These are phyloP conservation scores for Lipomyces japonicus DNA, from an alignment of 805 yeast genomes.

Conservation along the genomic window DNA sequence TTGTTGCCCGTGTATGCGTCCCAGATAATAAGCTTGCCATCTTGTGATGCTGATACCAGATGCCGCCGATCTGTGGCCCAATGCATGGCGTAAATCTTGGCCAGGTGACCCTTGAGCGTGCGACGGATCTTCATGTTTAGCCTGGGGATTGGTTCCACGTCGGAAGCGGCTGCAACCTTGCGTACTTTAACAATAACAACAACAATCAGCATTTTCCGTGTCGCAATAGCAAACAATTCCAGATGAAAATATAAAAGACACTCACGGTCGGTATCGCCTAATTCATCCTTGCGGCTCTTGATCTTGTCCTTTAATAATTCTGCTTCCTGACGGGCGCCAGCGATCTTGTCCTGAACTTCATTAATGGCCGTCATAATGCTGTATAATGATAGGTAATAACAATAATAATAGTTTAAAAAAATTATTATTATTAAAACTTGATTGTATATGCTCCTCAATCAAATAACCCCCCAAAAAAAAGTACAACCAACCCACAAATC, in stretches of 20 bases:
- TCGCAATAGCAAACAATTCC: not conserved
- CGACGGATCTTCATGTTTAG: slow-evolving; percentile 20
- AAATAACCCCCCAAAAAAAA: too few relatives aligned
- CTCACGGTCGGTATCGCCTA: slow-evolving; percentile 24
- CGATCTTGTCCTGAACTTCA: slow-evolving; percentile 20
- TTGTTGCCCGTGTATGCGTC: slow-evolving; percentile 71
- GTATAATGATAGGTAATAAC: too few relatives aligned
- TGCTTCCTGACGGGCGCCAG: slow-evolving; percentile 24
- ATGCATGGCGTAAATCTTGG: slow-evolving; percentile 62
- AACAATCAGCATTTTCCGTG: not conserved
- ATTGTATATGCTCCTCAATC: too few relatives aligned
- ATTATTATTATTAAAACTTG: too few relatives aligned
- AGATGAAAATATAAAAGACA: not conserved
- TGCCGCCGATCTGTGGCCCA: slow-evolving; percentile 65
- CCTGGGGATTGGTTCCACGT: slow-evolving; percentile 18
- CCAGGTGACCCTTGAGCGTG: slow-evolving; percentile 56
- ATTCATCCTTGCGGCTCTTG: slow-evolving; percentile 23
- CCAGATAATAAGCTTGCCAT: slow-evolving; percentile 83
- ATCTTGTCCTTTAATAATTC: slow-evolving; percentile 18
- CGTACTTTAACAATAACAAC: slow-evolving; percentile 11
- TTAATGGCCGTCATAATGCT: not conserved
- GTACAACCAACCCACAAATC: too few relatives aligned
- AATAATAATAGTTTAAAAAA: too few relatives aligned
- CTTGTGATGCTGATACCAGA: slow-evolving; percentile 74
- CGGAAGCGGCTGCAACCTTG: slow-evolving; percentile 14